phyloP scores from a whole-genome alignment of 768 basidiomycete genomes.

The Trametes meyenii region DNA sequence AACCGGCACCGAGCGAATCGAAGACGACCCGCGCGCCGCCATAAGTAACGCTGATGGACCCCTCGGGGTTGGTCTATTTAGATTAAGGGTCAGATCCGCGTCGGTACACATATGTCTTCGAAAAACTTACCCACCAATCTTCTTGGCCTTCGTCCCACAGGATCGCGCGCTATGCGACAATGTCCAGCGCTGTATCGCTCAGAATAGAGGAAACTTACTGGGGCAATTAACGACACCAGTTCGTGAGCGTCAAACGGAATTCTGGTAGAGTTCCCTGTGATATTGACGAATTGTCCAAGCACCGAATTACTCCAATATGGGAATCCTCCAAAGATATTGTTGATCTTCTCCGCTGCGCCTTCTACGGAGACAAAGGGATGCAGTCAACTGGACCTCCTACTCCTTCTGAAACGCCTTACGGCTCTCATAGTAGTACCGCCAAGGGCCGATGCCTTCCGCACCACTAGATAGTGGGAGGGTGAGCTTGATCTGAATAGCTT shows the following conservation, averaged over 20 bases:
- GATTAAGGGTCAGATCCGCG: background rate
- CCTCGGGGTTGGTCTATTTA: slow-evolving; percentile 14
- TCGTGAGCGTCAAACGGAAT: slow-evolving; percentile 16
- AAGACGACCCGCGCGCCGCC: slow-evolving; percentile 10
- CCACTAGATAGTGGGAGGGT: slow-evolving; percentile 11
- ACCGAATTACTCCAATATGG: slow-evolving; percentile 11
- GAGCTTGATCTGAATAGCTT: slow-evolving; percentile 4
- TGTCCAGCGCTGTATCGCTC: background rate
- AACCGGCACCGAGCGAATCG: slow-evolving; percentile 11
- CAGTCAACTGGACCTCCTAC: background rate
- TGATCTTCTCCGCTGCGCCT: slow-evolving; percentile 17
- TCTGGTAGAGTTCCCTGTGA: slow-evolving; percentile 13
- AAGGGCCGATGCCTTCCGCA: slow-evolving; percentile 14
- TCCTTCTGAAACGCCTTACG: background rate
- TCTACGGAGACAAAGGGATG: background rate
- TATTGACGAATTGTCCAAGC: slow-evolving; percentile 11
- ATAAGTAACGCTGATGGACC: slow-evolving; percentile 7
- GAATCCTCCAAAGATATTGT: slow-evolving; percentile 7
- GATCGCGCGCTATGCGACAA: slow-evolving; percentile 3
- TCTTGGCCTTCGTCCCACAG: slow-evolving; percentile 17
- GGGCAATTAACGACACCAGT: slow-evolving; percentile 8
- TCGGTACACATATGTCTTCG: background rate
- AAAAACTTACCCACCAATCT: slow-evolving; percentile 14
- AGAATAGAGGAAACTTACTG: background rate
- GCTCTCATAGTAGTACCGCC: slow-evolving; percentile 18